Conservation (phyloP, 805 yeast species). For the Yarrowia sp. region DNA sequence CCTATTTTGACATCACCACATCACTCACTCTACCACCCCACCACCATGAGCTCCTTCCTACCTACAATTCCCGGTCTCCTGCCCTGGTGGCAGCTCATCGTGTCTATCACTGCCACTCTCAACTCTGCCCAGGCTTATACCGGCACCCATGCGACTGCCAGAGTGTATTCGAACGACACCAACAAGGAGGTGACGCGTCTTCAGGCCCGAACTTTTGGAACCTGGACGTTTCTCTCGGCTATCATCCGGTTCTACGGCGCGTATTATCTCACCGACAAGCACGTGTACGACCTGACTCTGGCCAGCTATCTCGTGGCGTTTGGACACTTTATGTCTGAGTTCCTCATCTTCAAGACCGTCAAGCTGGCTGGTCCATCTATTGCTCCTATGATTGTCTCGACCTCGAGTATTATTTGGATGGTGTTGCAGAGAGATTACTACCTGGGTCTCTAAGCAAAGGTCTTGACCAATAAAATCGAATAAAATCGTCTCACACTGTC, state of each 20-base stretch:
- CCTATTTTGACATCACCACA: neutral
- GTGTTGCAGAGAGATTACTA: slow-evolving; percentile 70
- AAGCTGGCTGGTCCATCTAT: slow-evolving; percentile 84
- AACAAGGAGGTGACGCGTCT: slow-evolving; percentile 65
- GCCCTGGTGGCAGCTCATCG: slow-evolving; percentile 81
- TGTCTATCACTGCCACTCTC: slow-evolving; percentile 82
- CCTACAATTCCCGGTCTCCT: slow-evolving; percentile 56
- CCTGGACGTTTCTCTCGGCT: slow-evolving; percentile 92
- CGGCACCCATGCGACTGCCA: slow-evolving; percentile 75
- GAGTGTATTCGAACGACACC: slow-evolving; percentile 73
- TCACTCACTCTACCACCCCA: neutral
- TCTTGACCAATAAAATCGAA: neutral
- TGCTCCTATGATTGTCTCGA: slow-evolving; percentile 87
- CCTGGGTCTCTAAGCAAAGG: slow-evolving; percentile 41
- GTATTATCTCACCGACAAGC: slow-evolving; percentile 69
- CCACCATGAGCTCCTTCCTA: slow-evolving; percentile 8
- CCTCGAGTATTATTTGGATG: slow-evolving; percentile 84
- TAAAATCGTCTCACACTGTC: too few relatives aligned
- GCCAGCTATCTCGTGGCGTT: slow-evolving; percentile 84
- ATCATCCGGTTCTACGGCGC: slow-evolving; percentile 89
- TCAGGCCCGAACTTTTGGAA: slow-evolving; percentile 96
- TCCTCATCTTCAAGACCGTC: slow-evolving; percentile 80
- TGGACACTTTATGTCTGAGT: slow-evolving; percentile 81
- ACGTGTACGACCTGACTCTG: slow-evolving; percentile 77
- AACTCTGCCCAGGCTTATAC: slow-evolving; percentile 87